Evolutionary conservation across 768 basidiomycete genomes (phyloP), one percentile per base, ranked within the genome.

Genomic region (Phylloporus arenicola): DNA sequence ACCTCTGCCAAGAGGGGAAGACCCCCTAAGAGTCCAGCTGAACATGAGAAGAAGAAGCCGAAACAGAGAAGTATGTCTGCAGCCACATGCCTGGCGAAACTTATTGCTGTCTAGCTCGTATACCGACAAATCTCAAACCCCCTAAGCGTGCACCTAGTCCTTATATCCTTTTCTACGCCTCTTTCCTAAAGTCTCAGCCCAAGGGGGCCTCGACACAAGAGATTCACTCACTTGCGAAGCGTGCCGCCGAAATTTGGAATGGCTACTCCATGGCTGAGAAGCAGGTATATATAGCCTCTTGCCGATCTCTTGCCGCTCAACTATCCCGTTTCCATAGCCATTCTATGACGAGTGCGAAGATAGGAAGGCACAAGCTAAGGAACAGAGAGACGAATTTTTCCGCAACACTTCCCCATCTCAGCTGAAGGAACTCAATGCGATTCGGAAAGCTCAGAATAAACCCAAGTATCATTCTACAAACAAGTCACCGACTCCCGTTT

Each of bases 221-320:
- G 0, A 33, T 10, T 1, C 47, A 48, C 6, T 51, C 46, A 11
- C 2, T 57, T 2, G n/a, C 60, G 13, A 68, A 50, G 49, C 51
- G 62, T 17, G 60, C 65, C 7, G 54, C 51, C 10, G 52, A 49
- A 31, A 45, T 51, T 4, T 76, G 74, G 75, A 60, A 42, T 1
- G 51, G 42, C 4, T 52, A 73, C n/a, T 52, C 71, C 5, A 58
- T 56, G 11, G 55, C 48, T 4, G 68, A 75, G 50, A 75, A 68
- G 45, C 57, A 73, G 56, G 74, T 72, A 30, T 20, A 63, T 48
- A 20, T 50, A 12, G 3, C 46, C n/a, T 25, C 33, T 31, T 22
- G 1, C 24, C 3, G 6, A 24, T 4, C 17, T 31, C 9, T n/a
- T 39, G 12, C 6, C 17, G 19, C 20, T 39, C 12, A 19, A 30